Base-by-base conservation (phyloP, 2,329 filamentous ascomycete species). In the Emericellopsis cladophorae region DNA sequence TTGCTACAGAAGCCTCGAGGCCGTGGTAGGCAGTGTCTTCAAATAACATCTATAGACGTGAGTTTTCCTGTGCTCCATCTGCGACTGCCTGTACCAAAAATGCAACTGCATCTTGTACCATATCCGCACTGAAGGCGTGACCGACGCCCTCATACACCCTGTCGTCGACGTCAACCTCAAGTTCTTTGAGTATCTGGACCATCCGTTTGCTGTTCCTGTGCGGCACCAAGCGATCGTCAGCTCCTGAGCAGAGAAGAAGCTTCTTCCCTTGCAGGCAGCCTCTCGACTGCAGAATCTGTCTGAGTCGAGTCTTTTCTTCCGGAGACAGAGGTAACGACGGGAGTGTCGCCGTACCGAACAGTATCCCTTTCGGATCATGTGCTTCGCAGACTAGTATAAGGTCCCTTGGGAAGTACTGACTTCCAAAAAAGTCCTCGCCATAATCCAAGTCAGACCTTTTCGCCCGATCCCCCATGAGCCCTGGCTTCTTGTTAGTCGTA, bases 381-480 rank as follows among this genome's bases (percentile, higher is more conserved):
- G 70, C 72, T 18, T 70, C 62, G 24, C 87, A 74, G 0, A 76
- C 70, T 1, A 70, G 61, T 1, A 89, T 61, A 7, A 95, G 70
- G 0, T 76, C 70, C 0, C 61, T 57, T 0, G 90, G 89, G 51
- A 95, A 95, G 53, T 89, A 83, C 32, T 62, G 64, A 43, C 83
- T 88, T 3, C 87, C 86, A 1, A 93, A 54, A 52, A 96, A 93
- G 0, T 70, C 59, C 0, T 79, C 80, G 0, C 69, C 67, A 14
- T 73, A 64, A 11, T 69, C 67, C 2, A 65, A 57, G 0, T 70
- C 73, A 0, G 81, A 82, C 31, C 80, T 66, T 5, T 74, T 67
- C 1, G 90, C 90, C 10, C 92, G 84, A 51, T 90, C 80, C 8
- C 67, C 70, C 77, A 96, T 83, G 14, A 96, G 58, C 16, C 57